Evolutionary conservation across 176 grass and related monocot genomes (phyloP), one percentile per base, ranked within the genome.

Genomic region (Musa itinerans): DNA sequence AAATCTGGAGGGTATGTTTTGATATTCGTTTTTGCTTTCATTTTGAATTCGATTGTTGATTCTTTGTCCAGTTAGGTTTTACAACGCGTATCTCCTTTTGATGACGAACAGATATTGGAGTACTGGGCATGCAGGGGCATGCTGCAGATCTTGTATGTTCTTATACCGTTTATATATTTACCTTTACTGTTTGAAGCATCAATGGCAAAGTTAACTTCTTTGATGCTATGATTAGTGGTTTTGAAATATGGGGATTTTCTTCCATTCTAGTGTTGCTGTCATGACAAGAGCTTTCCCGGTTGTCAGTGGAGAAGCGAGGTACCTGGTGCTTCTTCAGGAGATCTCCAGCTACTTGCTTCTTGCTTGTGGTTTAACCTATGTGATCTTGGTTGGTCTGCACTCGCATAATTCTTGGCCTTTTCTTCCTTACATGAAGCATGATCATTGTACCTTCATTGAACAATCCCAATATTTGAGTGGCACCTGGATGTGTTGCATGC

Each of bases 81-180:
- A 34, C 20, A 1, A 70, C 0, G 64, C 64, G 1, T 66, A 75
- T 65, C 34, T 73, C 24, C 79, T 19, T 10, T 63, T 75, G 69
- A 49, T 50, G 69, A 20, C 53, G 6, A 58, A 16, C 62, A 98
- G 95, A 66, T 98, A 85, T 80, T 98, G 9, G 95, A 93, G 49
- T 93, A 89, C 73, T 98, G 88, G 95, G 83, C 80, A 71, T 85
- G 83, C 69, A 86, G 93, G 26, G 93, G 93, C 58, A 96, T 96
- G 93, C 85, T 96, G 65, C 89, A 96, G 68, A 96, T 96, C 80
- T 96, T 96, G 93, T 96, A 85, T 81, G 89, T 88, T 43, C 16
- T 29, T 80, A 15, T 73, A 19, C 57, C 58, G 52, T 19, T 66
- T 69, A 9, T 14, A 21, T 58, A 55, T 66, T 70, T 50, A 20